Evolutionary conservation across 2,329 filamentous ascomycete genomes (phyloP), one percentile per base, ranked within the genome.

Genomic region (Hymenoscyphus infarciens): DNA sequence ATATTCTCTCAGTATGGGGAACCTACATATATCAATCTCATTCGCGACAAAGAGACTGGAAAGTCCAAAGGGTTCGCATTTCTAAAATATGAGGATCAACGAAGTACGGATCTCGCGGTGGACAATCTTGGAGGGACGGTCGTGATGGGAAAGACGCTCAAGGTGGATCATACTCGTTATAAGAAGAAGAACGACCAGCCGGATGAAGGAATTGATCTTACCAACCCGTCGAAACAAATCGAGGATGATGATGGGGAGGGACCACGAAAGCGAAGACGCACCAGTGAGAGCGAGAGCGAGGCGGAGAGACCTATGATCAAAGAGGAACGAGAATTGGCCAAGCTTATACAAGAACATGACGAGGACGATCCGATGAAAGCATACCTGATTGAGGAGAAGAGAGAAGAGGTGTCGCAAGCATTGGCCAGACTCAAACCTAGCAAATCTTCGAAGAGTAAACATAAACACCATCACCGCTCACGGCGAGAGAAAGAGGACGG

Each of bases 1-100:
- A 96, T 99, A 64, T 99, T 98, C 80, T 97, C 92, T 6, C 95
- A 99, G 76, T 99, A 89, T 74, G 95, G 95, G 70, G 94, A 98
- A 74, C 96, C 96, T 1, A 91, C 93, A 2, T 96, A 94, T 77
- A 83, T 99, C 63, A 96, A 97, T 71, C 85, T 99, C 13, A 87
- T 89, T 56, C 91, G 95, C 72, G 95, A 99, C 81, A 95, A 95
- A 74, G 96, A 98, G 75, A 96, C 93, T 0, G 95, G 95, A 65
- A 97, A 97, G 77, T 96, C 91, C 65, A 90, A 89, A 68, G 95
- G 95, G 0, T 99, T 98, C 74, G 92, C 90, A 2, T 99, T 96
- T 83, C 83, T 99, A 63, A 99, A 99, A 75, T 99, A 98, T 77
- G 95, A 99, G 75, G 94, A 99, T 76, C 95, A 99, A 79, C 84